phyloP scores from a whole-genome alignment of 2,329 filamentous ascomycete genomes.

The Magnaporthales sp. region DNA sequence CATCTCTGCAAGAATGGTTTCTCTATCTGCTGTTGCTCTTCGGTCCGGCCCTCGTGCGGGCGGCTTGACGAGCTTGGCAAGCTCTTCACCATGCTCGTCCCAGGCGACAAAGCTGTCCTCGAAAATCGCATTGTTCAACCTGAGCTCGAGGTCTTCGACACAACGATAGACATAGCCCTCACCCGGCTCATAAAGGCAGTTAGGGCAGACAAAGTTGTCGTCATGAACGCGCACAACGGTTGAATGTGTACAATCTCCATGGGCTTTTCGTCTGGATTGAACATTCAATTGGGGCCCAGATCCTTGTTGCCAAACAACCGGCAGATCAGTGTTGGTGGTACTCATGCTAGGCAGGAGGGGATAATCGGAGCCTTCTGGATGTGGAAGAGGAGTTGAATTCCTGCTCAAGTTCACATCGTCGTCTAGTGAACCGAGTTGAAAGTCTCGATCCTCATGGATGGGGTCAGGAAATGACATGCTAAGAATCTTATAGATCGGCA shows the following conservation, averaged over 20 bases:
- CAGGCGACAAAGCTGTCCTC: constrained; percentile 10
- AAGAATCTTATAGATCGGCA: background rate
- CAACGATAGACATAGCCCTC: constrained; percentile 71
- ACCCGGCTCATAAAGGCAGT: constrained; percentile 45
- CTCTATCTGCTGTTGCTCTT: constrained; percentile 25
- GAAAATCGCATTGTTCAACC: constrained; percentile 26
- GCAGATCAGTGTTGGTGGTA: background rate
- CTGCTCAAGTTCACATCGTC: background rate
- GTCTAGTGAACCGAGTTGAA: background rate
- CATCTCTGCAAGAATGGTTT: constrained; percentile 37
- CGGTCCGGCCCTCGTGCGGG: constrained; percentile 30
- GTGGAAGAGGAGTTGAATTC: background rate
- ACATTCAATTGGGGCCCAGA: background rate
- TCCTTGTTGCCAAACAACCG: background rate
- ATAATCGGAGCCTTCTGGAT: background rate
- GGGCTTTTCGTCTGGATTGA: background rate
- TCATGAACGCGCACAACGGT: constrained; percentile 60
- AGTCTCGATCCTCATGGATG: background rate
- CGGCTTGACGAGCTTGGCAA: constrained; percentile 23
- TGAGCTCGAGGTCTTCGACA: constrained; percentile 48
- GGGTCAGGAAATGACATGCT: background rate
- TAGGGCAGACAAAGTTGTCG: constrained; percentile 40
- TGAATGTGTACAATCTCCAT: constrained; percentile 52
- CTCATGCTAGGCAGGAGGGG: background rate
- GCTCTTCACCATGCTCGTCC: constrained; percentile 19